These are phyloP conservation scores for Lactarius quietus DNA, from an alignment of 768 basidiomycete species.

Conservation along the genomic window DNA sequence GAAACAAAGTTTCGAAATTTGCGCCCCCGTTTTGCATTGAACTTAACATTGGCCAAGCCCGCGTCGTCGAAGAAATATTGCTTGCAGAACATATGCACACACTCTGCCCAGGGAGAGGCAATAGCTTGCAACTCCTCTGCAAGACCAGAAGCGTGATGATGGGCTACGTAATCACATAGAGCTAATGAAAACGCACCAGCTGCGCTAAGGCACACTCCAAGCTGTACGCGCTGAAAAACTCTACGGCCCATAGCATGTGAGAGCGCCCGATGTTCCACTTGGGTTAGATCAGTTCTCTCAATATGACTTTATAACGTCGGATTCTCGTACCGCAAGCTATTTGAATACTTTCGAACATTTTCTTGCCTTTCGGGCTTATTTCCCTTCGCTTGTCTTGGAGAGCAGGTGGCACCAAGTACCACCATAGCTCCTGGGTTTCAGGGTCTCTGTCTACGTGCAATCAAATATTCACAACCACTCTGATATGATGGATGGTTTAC, in stretches of 20 bases:
- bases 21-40: constrained; percentile 66
- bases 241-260: constrained; percentile 52
- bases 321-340: constrained; percentile 58
- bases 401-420: constrained; percentile 51
- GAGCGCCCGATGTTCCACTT: constrained; percentile 62
- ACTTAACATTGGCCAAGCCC: constrained; percentile 58
- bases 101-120: constrained; percentile 63
- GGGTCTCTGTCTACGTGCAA: constrained; percentile 48
- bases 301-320: background rate
- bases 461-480: constrained; percentile 28
- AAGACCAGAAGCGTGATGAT: background rate
- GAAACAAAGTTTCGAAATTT: constrained; percentile 74
- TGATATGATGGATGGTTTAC: constrained; percentile 25
- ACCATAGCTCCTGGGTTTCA: constrained; percentile 57
- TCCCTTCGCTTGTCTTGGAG: constrained; percentile 44
- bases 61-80: constrained; percentile 53
- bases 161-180: background rate
- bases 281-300: background rate
- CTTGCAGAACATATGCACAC: constrained; percentile 57
- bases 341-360: constrained; percentile 48
- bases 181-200: constrained; percentile 47
- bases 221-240: constrained; percentile 47
- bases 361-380: constrained; percentile 52
- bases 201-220: constrained; percentile 69
- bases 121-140: constrained; percentile 82